These are phyloP conservation scores for Thraustochytrium striatum DNA, from an alignment of 352 stramenopile species.

Conservation along the genomic window DNA sequence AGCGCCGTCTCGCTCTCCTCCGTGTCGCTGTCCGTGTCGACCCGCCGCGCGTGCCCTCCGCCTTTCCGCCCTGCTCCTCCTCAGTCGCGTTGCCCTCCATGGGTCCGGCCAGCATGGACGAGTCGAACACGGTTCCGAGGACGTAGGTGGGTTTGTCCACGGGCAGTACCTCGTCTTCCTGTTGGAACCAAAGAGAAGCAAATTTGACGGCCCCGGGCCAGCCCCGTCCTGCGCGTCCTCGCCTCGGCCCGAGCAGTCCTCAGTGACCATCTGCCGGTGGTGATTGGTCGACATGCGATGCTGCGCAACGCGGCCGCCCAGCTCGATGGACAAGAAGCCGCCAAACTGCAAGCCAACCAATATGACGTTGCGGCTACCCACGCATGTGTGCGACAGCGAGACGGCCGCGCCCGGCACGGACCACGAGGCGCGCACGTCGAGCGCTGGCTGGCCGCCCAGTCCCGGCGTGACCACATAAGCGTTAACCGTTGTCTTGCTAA, in stretches of 20 bases:
- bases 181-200: not conserved
- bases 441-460: not conserved
- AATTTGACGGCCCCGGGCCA: not conserved
- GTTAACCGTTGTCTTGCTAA: not conserved
- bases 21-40: not conserved
- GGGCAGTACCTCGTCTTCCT: not conserved
- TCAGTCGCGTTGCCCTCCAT: not conserved
- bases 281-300: not conserved
- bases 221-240: not conserved
- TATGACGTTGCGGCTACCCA: not conserved
- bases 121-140: not conserved
- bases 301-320: not conserved
- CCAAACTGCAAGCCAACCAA: slow-evolving; percentile 24
- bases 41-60: not conserved
- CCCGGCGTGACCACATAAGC: not conserved
- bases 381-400: not conserved
- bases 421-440: not conserved
- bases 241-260: not conserved
- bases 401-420: not conserved
- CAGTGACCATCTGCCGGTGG: not conserved
- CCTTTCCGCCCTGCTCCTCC: too few species aligned
- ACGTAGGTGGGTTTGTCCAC: not conserved
- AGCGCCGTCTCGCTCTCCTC: not conserved
- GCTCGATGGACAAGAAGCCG: slow-evolving; percentile 8
- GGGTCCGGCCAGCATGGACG: too few species aligned